Conservation (phyloP, 257 asterid genomes). For the Asclepias syriaca region DNA sequence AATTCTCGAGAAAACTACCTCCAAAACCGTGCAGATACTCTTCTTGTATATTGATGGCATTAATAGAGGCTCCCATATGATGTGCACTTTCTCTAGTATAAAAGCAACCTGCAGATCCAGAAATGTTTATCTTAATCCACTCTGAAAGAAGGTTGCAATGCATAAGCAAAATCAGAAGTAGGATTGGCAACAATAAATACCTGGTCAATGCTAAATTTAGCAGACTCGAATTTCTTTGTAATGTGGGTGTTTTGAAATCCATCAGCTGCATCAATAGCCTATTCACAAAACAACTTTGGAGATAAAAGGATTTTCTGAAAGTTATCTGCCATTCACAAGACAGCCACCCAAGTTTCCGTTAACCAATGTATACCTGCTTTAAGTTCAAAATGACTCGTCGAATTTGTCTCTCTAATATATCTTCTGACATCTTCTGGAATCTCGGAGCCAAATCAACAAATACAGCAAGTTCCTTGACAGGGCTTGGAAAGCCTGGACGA, state of each 20-base stretch:
- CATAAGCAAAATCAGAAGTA: constrained; percentile 7
- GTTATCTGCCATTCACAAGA: background rate
- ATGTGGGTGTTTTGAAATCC: constrained; percentile 94
- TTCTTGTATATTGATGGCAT: constrained; percentile 74
- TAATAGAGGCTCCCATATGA: constrained; percentile 80
- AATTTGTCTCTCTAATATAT: constrained; percentile 70
- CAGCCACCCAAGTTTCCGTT: background rate
- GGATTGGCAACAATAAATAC: constrained; percentile 28
- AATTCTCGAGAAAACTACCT: constrained; percentile 65
- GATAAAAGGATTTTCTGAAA: constrained; percentile 8
- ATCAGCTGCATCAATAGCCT: constrained; percentile 93
- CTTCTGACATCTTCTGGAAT: constrained; percentile 76
- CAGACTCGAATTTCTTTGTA: constrained; percentile 72
- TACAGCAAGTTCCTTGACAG: constrained; percentile 66
- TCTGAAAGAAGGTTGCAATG: constrained; percentile 14
- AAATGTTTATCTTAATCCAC: constrained; percentile 3
- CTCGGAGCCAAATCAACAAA: constrained; percentile 94
- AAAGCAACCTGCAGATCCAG: constrained; percentile 67
- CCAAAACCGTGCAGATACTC: constrained; percentile 63
- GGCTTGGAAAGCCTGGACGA: constrained; percentile 76
- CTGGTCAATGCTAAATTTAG: constrained; percentile 90
- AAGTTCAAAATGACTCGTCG: constrained; percentile 67
- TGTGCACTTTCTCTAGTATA: constrained; percentile 93
- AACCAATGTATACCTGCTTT: constrained; percentile 48
- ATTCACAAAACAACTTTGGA: constrained; percentile 8